phyloP scores from a whole-genome alignment of 2,329 filamentous ascomycete genomes.

The Diplodia intermedia region DNA sequence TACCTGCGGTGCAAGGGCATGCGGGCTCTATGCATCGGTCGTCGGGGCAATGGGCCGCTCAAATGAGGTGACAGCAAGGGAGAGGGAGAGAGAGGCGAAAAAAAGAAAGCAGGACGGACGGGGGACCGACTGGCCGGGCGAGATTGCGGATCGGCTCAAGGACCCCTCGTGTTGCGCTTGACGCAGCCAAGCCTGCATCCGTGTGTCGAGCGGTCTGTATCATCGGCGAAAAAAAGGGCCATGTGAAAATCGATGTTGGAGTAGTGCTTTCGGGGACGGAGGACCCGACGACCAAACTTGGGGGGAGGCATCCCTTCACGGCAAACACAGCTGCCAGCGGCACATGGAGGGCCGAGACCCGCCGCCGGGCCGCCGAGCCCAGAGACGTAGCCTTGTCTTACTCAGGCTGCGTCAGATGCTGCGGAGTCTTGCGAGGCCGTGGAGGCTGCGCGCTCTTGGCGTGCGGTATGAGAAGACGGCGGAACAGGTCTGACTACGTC shows the following conservation, averaged over 20 bases:
- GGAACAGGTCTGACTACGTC: not conserved
- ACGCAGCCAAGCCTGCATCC: not conserved
- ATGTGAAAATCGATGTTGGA: not conserved
- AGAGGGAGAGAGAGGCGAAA: not conserved
- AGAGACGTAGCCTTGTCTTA: slow-evolving; percentile 11
- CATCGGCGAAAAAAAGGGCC: not conserved
- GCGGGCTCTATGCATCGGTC: not conserved
- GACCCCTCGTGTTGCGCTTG: slow-evolving; percentile 17
- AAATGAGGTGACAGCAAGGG: not conserved
- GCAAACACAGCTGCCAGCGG: not conserved
- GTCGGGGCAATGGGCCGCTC: not conserved
- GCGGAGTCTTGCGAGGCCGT: not conserved
- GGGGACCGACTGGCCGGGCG: not conserved
- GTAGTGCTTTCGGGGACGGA: not conserved
- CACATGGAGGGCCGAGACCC: slow-evolving; percentile 6
- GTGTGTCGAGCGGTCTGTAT: slow-evolving; percentile 17
- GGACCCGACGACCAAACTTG: not conserved
- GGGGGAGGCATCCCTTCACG: not conserved
- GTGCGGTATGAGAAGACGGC: not conserved
- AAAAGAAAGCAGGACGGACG: not conserved
- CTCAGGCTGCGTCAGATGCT: slow-evolving; percentile 10
- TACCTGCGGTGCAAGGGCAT: not conserved
- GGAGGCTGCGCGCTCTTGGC: slow-evolving; percentile 14
- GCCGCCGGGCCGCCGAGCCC: not conserved
- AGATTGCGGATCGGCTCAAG: slow-evolving; percentile 25